Conservation (phyloP, 225 moss, liverwort and hornwort genomes). For the Sphagnum tenellum region DNA sequence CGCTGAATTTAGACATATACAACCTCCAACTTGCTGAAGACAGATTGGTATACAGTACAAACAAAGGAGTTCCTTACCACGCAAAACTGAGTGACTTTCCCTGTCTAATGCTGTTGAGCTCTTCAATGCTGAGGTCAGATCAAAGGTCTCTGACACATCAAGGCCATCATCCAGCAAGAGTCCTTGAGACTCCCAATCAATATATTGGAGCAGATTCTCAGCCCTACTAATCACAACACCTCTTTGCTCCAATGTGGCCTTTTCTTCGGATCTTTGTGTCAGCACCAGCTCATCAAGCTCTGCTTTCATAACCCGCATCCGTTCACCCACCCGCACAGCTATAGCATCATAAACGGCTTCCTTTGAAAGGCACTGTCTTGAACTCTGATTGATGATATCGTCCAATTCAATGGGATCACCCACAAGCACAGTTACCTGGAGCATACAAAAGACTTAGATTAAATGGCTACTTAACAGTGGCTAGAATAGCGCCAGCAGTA, state of each 20-base stretch:
- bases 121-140: conserved; percentile 11
- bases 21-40: not conserved
- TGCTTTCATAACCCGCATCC: conserved; percentile 67
- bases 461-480: no score
- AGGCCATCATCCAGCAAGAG: conserved; percentile 41
- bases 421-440: conserved; percentile 72
- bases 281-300: conserved; percentile 69
- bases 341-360: conserved; percentile 85
- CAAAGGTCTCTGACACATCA: conserved; percentile 12
- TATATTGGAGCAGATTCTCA: conserved; percentile 62
- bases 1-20: no score
- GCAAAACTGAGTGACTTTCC: no score
- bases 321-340: conserved; percentile 61
- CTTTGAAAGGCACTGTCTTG: conserved; percentile 41
- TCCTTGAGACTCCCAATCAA: conserved; percentile 95
- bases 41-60: no score
- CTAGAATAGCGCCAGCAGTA: no score
- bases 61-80: no score
- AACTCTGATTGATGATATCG: conserved; percentile 56
- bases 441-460: not conserved
- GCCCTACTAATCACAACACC: conserved; percentile 46
- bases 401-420: conserved; percentile 84
- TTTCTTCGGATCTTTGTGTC: conserved; percentile 25
- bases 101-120: conserved; percentile 16
- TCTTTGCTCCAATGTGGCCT: conserved; percentile 21